These are phyloP conservation scores for Fusarium drepaniforme DNA, from an alignment of 2,329 filamentous ascomycete species.

Conservation along the genomic window DNA sequence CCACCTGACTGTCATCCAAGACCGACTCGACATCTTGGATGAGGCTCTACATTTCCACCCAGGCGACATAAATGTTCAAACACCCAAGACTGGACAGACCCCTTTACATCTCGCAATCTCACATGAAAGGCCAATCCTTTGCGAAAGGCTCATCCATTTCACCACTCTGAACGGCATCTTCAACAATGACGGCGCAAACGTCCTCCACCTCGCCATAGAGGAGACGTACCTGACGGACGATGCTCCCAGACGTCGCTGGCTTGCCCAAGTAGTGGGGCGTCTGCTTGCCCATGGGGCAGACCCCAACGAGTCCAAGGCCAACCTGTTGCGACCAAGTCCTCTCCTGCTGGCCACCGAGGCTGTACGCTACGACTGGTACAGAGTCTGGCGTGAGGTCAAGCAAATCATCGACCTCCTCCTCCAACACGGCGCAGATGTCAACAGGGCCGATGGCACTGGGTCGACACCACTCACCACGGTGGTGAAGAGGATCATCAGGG, in stretches of 20 bases:
- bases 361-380: not conserved
- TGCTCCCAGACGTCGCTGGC: not conserved
- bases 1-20: not conserved
- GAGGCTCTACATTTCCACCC: accelerated
- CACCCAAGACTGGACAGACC: not conserved
- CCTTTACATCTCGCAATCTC: not conserved
- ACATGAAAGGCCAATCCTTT: not conserved
- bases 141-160: not conserved
- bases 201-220: not conserved
- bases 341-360: not conserved
- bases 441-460: not conserved
- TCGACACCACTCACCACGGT: not conserved
- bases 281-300: not conserved
- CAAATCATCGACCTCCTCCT: not conserved
- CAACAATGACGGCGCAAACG: not conserved
- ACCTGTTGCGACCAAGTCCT: not conserved
- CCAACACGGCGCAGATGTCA: not conserved
- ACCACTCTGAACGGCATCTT: not conserved
- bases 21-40: not conserved
- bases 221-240: not conserved
- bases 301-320: not conserved
- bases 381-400: not conserved
- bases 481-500: not conserved
- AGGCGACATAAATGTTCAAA: not conserved
- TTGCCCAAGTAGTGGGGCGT: not conserved